Evolutionary conservation across 768 basidiomycete genomes (phyloP), one percentile per base, ranked within the genome.

Genomic region (Boletus rufocinnamomeus): DNA sequence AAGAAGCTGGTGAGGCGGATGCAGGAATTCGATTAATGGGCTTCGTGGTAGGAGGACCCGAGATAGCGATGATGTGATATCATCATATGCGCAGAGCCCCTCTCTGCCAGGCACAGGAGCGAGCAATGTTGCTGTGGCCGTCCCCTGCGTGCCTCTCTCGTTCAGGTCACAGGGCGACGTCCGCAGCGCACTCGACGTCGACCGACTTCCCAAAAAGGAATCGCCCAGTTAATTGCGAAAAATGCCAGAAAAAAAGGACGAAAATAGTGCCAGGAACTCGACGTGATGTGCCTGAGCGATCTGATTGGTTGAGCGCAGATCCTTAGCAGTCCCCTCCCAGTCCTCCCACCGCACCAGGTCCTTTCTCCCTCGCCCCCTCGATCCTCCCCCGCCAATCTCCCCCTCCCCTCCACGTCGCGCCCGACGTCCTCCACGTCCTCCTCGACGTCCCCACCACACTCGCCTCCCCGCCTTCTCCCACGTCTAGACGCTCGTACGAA

Each of bases 221-320:
- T 30, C 1, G 16, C 21, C 21, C 5, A 23, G 7, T 34, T 14
- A 23, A n/a, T 19, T 11, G 10, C 1, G 11, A 47, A 30, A 54
- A 32, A 37, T 5, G 3, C 34, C 13, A 14, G 32, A 54, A 21
- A 63, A 61, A 51, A 19, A 1, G 25, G 45, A 52, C 37, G 34
- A 66, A 70, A 72, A 66, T 59, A 62, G 44, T 41, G 30, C 37
- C 71, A 73, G 73, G 73, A 60, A 74, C 73, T 60, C 34, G 27
- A 21, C 52, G 47, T 72, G 73, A 74, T 74, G 72, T 73, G 72
- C 72, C 72, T 73, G 73, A 69, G 53, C 32, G 56, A 57, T 69
- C 48, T 74, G 71, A 74, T 74, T 73, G 73, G 73, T 66, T 55
- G 62, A 49, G 5, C 58, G 66, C 58, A 61, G 71, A 73, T 74